Conservation (phyloP, 805 yeast species). For the Wickerhamiella vanderwaltii region DNA sequence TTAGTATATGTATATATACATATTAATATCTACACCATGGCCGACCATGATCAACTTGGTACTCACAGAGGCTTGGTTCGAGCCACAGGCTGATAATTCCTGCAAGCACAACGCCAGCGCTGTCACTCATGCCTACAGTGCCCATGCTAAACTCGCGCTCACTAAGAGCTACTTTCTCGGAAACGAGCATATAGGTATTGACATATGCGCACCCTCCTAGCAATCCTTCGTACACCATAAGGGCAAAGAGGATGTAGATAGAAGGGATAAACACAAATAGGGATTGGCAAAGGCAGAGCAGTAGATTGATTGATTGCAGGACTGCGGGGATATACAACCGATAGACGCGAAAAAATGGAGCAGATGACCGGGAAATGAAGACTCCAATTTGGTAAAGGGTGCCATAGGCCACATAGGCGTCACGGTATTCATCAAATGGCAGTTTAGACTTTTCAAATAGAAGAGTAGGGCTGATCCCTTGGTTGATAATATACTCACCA, state of each 20-base stretch:
- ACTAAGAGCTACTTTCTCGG: conserved; percentile 40
- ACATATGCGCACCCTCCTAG: conserved; percentile 87
- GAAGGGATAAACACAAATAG: conserved; percentile 42
- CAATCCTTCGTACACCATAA: conserved; percentile 74
- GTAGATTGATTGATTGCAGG: conserved; percentile 55
- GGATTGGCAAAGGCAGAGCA: conserved; percentile 52
- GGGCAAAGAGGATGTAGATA: conserved; percentile 47
- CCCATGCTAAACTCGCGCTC: conserved; percentile 74
- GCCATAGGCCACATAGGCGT: conserved; percentile 83
- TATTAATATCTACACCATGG: conserved; percentile 54
- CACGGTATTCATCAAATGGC: conserved; percentile 64
- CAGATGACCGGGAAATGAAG: conserved; percentile 78
- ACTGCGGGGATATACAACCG: conserved; percentile 49
- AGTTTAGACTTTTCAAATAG: conserved; percentile 59
- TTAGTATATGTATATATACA: background rate
- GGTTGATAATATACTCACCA: conserved; percentile 80
- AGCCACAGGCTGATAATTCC: conserved; percentile 63
- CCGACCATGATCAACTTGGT: conserved; percentile 60
- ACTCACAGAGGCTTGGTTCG: conserved; percentile 59
- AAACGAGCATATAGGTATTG: conserved; percentile 70
- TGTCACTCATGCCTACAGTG: conserved; percentile 71
- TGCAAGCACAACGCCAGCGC: conserved; percentile 73
- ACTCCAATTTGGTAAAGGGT: conserved; percentile 88
- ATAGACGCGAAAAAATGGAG: conserved; percentile 46
- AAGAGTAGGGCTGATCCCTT: conserved; percentile 81